A percentile compares a stretch with the other conserved stretches of the same genome.
phyloP scores from a whole-genome alignment of 1,284 basidiomycete species.

The Ceratorhiza oryzae-sativae region DNA sequence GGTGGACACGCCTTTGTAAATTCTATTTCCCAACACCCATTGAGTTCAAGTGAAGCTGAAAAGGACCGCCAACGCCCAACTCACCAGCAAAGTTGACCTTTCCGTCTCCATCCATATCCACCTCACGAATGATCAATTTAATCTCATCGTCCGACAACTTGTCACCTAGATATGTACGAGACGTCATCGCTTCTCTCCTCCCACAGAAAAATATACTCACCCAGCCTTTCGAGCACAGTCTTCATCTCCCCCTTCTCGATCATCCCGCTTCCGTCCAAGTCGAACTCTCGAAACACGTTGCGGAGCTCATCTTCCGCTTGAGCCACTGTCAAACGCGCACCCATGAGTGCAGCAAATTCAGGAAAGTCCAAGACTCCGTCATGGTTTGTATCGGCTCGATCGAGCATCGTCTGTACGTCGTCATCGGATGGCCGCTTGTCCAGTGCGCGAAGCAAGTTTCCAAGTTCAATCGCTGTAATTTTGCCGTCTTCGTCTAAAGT shows the following conservation, averaged over 20 bases:
- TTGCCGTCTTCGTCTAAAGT: conserved; percentile 68
- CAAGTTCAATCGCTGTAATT: conserved; percentile 67
- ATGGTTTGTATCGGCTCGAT: conserved; percentile 63
- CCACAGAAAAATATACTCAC: conserved; percentile 34
- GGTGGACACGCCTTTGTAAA: not conserved
- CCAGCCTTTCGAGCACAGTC: conserved; percentile 50
- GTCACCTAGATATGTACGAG: conserved; percentile 61
- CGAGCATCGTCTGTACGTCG: conserved; percentile 67
- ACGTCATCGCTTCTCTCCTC: conserved; percentile 49
- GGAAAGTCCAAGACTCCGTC: conserved; percentile 68
- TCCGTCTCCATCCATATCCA: conserved; percentile 64
- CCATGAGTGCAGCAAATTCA: conserved; percentile 65
- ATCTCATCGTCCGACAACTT: conserved; percentile 65
- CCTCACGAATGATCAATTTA: conserved; percentile 67
- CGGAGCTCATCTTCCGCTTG: conserved; percentile 64
- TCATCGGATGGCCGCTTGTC: conserved; percentile 68
- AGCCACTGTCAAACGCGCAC: not conserved
- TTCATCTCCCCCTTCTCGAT: conserved; percentile 56
- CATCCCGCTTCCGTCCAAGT: conserved; percentile 67
- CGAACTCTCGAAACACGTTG: conserved; percentile 69
- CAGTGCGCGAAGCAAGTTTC: conserved; percentile 66
- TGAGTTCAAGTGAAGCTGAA: not conserved
- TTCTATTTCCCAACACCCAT: not conserved
- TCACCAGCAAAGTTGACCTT: conserved; percentile 49
- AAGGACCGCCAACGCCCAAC: not conserved